A percentile compares a stretch with the other conserved stretches of the same genome.
Conservation (phyloP, 2,329 filamentous ascomycete species). For the Colletotrichum tropicicola region DNA sequence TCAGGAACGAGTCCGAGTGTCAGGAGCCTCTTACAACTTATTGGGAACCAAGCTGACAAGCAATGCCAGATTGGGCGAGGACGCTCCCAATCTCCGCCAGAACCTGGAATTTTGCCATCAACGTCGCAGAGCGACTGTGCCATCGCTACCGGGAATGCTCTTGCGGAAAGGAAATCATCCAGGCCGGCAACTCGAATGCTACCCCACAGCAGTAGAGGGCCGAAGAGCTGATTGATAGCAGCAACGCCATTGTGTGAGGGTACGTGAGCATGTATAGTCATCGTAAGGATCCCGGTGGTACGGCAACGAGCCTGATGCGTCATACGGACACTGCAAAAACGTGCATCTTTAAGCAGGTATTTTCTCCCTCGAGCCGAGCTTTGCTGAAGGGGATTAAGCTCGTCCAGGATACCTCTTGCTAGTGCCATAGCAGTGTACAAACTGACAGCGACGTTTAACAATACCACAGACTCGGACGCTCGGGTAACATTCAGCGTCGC, state of each 20-base stretch:
- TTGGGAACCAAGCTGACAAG: background rate
- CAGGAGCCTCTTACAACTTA: constrained; percentile 29
- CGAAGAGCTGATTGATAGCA: constrained; percentile 46
- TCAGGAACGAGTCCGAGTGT: constrained; percentile 68
- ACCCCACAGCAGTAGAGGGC: constrained; percentile 47
- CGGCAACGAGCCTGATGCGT: constrained; percentile 52
- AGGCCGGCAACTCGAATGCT: constrained; percentile 50
- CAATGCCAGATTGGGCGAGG: constrained; percentile 43
- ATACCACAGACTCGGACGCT: background rate
- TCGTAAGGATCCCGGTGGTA: constrained; percentile 59
- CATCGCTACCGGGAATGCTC: constrained; percentile 43
- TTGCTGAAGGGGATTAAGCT: constrained; percentile 42
- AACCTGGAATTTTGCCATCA: constrained; percentile 45
- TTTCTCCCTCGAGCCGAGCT: too few species aligned
- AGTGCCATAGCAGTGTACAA: constrained; percentile 49
- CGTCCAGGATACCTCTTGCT: constrained; percentile 48
- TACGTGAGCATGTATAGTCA: constrained; percentile 53
- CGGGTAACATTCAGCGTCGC: constrained; percentile 32
- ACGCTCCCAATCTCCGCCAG: constrained; percentile 48
- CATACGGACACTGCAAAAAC: constrained; percentile 51
- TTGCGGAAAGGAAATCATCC: constrained; percentile 45
- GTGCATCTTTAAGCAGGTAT: background rate
- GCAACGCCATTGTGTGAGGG: constrained; percentile 44
- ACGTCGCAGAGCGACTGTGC: constrained; percentile 51
- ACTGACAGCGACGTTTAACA: constrained; percentile 33